Conservation (phyloP, 768 basidiomycete species). For the Lactifluus volemus region DNA sequence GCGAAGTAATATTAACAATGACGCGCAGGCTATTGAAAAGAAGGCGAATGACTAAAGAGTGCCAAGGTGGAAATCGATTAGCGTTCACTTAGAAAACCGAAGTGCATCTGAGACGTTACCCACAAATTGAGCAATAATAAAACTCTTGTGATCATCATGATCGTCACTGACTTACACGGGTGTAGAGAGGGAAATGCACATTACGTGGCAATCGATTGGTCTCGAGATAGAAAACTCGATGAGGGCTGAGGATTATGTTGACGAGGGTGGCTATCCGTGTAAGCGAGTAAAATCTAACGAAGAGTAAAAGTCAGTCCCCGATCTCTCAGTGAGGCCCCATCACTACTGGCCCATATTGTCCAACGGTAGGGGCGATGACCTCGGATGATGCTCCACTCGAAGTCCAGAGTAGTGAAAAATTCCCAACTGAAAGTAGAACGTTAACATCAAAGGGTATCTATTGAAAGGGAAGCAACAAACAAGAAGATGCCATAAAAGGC, state of each 20-base stretch:
- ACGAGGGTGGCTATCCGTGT: background rate
- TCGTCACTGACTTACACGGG: no score
- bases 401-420: background rate
- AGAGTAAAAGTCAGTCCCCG: background rate
- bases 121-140: background rate
- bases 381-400: background rate
- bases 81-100: background rate
- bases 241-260: background rate
- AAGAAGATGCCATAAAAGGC: no score
- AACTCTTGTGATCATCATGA: background rate
- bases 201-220: background rate
- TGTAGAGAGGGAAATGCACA: background rate
- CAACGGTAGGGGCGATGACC: background rate
- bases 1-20: background rate
- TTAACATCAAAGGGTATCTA: no score
- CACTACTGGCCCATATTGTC: background rate
- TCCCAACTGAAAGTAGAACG: background rate
- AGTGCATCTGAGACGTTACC: background rate
- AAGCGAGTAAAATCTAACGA: background rate
- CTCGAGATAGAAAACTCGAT: background rate
- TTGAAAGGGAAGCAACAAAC: no score
- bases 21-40: background rate
- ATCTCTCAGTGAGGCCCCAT: no score
- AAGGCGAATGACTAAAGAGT: background rate
- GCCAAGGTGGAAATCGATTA: no score